These are phyloP conservation scores for Phylloboletellus chloephorus DNA, from an alignment of 1,284 basidiomycete species.

Conservation along the genomic window DNA sequence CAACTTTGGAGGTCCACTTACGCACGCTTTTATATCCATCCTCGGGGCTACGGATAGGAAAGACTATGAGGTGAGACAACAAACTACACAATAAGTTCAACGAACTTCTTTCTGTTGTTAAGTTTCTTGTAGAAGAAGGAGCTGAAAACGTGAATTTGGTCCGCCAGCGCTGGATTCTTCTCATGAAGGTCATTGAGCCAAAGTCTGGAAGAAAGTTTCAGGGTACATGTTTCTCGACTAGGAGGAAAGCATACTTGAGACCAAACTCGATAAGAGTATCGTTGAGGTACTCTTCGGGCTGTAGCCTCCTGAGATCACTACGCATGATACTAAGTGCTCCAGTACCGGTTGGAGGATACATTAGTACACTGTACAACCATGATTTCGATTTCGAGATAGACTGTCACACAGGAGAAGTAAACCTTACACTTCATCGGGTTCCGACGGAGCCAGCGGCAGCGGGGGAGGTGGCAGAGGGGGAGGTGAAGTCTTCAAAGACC, in stretches of 20 bases:
- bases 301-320: conserved; percentile 70
- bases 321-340: conserved; percentile 75
- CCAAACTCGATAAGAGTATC: conserved; percentile 96
- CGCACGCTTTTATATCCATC: conserved; percentile 80
- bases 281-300: conserved; percentile 83
- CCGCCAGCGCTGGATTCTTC: conserved; percentile 54
- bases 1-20: conserved; percentile 89
- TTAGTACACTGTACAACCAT: conserved; percentile 52
- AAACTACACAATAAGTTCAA: conserved; percentile 10
- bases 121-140: conserved; percentile 98
- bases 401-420: neutral
- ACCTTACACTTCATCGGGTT: conserved; percentile 63
- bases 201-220: conserved; percentile 42
- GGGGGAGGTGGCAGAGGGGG: conserved; percentile 33
- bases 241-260: conserved; percentile 59
- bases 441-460: conserved; percentile 37
- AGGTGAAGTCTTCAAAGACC: conserved; percentile 11
- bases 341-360: conserved; percentile 64
- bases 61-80: conserved; percentile 6
- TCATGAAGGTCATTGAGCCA: conserved; percentile 58
- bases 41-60: conserved; percentile 38
- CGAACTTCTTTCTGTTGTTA: conserved; percentile 66
- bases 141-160: conserved; percentile 87
- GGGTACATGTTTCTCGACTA: neutral
- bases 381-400: neutral